These are phyloP conservation scores for Cenchrus americanus DNA, from an alignment of 176 grass and related monocot genomes.

Conservation along the genomic window DNA sequence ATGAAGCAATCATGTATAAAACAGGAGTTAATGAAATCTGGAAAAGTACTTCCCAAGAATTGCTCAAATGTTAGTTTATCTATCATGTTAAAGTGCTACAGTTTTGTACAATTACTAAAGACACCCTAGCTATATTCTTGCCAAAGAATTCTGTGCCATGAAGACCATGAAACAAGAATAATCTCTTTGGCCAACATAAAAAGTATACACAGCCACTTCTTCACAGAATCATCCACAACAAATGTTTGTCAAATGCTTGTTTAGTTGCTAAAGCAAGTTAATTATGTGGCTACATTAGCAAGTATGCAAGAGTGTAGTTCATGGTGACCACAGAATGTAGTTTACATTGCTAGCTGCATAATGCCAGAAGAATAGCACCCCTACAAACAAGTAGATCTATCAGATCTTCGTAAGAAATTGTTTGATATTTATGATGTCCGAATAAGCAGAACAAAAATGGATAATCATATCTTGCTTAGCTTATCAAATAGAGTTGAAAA, in stretches of 20 bases:
- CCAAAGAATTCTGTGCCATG: constrained; percentile 12
- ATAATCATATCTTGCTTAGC: background rate
- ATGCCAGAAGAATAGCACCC: background rate
- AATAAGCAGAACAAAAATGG: background rate
- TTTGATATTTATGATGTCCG: background rate
- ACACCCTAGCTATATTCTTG: background rate
- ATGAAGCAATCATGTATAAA: background rate
- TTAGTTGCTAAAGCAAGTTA: background rate
- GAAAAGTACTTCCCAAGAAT: constrained; percentile 32
- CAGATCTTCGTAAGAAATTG: background rate
- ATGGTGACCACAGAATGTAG: background rate
- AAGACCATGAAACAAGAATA: constrained; percentile 5
- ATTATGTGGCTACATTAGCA: background rate
- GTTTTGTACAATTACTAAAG: background rate
- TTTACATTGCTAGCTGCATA: constrained; percentile 22
- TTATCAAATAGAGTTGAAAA: background rate
- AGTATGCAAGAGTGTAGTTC: background rate
- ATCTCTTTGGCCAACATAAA: background rate
- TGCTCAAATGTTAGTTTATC: constrained; percentile 1
- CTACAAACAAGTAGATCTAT: background rate
- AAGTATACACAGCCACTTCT: background rate
- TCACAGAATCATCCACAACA: background rate
- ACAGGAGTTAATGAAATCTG: background rate
- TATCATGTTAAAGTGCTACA: background rate
- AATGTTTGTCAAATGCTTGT: background rate